Base-by-base conservation (phyloP, 768 basidiomycete genomes). In the Xerocomus potaroensis region DNA sequence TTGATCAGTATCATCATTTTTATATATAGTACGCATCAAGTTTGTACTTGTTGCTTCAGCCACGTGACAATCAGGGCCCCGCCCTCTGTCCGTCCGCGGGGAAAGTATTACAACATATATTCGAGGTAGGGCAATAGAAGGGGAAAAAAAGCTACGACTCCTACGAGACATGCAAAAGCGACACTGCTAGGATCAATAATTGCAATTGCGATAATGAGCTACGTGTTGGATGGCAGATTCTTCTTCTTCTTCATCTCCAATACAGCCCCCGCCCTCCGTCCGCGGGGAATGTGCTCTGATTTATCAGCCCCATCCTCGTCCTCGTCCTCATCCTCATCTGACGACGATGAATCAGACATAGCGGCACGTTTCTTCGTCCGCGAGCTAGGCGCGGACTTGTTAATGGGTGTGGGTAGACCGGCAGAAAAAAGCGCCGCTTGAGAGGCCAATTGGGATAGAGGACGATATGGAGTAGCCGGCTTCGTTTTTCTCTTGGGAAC, bases 271-370 rank as follows among this genome's bases (percentile, higher is more conserved):
- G 85, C 85, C 48, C 72, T 68, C 45, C 79, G 72, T 10, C 69
- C 69, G 51, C 64, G 70, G 24, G 84, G 84, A 47, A 87, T 84
- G 61, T 86, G 84, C n/a, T 76, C 56, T 15, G 65, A 63, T 24
- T 48, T 52, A n/a, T 50, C 1, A 29, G n/a, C n/a, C n/a, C n/a
- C n/a, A n/a, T n/a, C n/a, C n/a, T n/a, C n/a, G n/a, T n/a, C n/a
- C n/a, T n/a, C n/a, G n/a, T n/a, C 62, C 29, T 55, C 75, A 0
- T 72, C 71, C 1, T 57, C 44, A 19, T 37, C 70, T 8, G 66
- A 65, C 8, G 62, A 59, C 11, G 70, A 72, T 6, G 72, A 68
- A 21, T 54, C 49, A 15, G 56, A 52, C 3, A 42, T 39, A 8
- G 6, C 43, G 21, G 31, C n/a, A 27, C 47, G 49, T 23, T 51